phyloP scores from a whole-genome alignment of 768 basidiomycete species.

The Boletus rubroflammeus region DNA sequence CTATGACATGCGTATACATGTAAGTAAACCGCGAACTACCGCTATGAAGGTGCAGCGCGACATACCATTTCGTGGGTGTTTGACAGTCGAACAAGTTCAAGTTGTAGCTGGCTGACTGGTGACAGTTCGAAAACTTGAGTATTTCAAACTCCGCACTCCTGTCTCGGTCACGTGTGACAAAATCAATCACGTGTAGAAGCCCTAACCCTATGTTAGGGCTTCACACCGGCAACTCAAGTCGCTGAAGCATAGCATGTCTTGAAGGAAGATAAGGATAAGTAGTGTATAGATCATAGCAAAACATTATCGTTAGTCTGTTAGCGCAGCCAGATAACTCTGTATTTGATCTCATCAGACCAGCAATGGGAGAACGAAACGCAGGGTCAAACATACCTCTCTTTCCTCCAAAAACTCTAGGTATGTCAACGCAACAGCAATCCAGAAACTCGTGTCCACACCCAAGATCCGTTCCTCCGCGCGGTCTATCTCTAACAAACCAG shows the following conservation, averaged over 20 bases:
- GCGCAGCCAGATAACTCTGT: constrained; percentile 56
- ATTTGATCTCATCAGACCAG: constrained; percentile 1
- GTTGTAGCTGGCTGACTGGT: constrained; percentile 14
- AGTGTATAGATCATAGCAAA: constrained; percentile 9
- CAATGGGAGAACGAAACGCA: neutral
- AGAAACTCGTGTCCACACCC: constrained; percentile 75
- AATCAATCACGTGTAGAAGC: constrained; percentile 22
- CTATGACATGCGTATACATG: constrained; percentile 19
- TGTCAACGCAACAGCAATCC: constrained; percentile 69
- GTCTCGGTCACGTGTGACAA: constrained; percentile 26
- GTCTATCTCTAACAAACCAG: constrained; percentile 64
- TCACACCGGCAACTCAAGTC: too few relatives aligned
- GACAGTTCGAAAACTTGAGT: constrained; percentile 23
- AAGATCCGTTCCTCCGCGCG: constrained; percentile 49
- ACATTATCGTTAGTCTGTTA: constrained; percentile 36
- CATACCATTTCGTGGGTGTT: constrained; percentile 23
- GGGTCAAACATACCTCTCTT: constrained; percentile 55
- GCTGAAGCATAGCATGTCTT: neutral
- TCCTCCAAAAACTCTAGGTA: constrained; percentile 78
- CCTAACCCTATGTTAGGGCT: constrained; percentile 14
- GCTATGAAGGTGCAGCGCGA: neutral
- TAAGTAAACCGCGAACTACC: neutral
- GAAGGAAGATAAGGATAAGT: neutral
- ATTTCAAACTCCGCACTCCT: constrained; percentile 26
- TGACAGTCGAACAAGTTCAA: constrained; percentile 4